These are phyloP conservation scores for Aphanomyces euteiches DNA, from an alignment of 352 stramenopile species.

Conservation along the genomic window DNA sequence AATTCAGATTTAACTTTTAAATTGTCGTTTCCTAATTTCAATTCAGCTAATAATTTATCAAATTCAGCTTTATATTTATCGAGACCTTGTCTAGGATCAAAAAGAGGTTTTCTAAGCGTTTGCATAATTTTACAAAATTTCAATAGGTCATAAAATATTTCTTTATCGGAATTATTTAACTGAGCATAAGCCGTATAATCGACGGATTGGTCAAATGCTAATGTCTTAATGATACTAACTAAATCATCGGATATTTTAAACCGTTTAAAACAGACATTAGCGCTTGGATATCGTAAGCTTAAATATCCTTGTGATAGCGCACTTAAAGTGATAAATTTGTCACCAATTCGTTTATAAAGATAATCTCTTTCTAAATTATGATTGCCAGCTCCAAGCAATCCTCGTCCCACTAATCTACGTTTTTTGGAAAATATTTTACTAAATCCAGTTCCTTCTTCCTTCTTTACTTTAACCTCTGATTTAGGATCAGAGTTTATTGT, in stretches of 20 bases:
- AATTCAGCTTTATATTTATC: slow-evolving; percentile 5
- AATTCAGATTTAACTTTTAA: background rate
- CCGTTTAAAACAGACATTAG: background rate
- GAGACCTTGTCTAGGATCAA: background rate
- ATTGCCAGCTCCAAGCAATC: background rate
- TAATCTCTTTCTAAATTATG: background rate
- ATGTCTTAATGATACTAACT: too few species aligned
- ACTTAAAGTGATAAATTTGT: slow-evolving; percentile 9
- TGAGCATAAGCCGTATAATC: background rate
- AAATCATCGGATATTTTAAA: background rate
- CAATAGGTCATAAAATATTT: slow-evolving; percentile 2
- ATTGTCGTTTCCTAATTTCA: background rate
- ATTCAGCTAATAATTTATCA: background rate
- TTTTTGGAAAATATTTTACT: too few species aligned
- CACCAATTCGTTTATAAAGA: slow-evolving; percentile 1
- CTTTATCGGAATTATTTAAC: background rate
- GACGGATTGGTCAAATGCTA: too few species aligned
- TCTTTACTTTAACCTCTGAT: too few species aligned
- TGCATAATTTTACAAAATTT: background rate
- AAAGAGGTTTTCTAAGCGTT: too few species aligned
- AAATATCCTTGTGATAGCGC: too few species aligned
- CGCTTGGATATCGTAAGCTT: background rate
- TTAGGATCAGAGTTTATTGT: too few species aligned
- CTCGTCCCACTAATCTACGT: background rate
- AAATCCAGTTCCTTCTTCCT: too few species aligned